A percentile compares a stretch with the other conserved stretches of the same genome.
Evolutionary conservation across 164 flowering plant genomes (phyloP).

Genomic region (Sedum album): DNA sequence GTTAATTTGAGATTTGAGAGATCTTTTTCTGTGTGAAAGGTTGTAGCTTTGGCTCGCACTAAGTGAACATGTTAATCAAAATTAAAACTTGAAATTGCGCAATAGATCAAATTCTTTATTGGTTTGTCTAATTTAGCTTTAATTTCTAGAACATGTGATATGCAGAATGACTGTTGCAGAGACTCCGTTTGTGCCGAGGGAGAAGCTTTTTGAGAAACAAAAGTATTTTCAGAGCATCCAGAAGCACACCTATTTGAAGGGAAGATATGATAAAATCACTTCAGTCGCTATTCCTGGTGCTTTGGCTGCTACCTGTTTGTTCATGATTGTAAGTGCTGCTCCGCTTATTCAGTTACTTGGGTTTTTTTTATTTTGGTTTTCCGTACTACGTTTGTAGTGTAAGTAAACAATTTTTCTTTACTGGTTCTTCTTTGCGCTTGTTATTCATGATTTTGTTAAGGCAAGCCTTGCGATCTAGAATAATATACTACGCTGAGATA

Average conservation of each 20-base stretch:
- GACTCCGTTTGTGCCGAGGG: constrained; percentile 39
- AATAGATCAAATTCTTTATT: no score
- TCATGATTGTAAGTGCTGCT: constrained; percentile 35
- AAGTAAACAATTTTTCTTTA: background rate
- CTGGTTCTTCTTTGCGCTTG: background rate
- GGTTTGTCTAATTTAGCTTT: no score
- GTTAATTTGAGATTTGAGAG: no score
- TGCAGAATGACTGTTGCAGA: constrained; percentile 29
- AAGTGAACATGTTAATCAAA: no score
- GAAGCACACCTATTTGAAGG: constrained; percentile 45
- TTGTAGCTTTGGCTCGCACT: no score
- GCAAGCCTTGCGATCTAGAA: no score
- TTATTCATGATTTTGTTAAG: background rate
- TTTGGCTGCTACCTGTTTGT: constrained; percentile 27
- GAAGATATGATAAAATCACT: constrained; percentile 41
- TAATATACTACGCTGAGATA: no score
- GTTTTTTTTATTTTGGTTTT: background rate
- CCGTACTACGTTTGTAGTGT: background rate
- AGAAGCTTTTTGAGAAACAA: constrained; percentile 45
- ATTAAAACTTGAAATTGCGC: no score
- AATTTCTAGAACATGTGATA: background rate
- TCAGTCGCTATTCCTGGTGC: constrained; percentile 53
- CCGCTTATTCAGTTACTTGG: background rate
- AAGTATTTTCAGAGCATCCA: constrained; percentile 37
- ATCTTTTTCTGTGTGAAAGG: background rate